Percentiles rank a stretch among this genome's conserved stretches.
Conservation (phyloP, 2,329 filamentous ascomycete species). For the Penicillium sp. region DNA sequence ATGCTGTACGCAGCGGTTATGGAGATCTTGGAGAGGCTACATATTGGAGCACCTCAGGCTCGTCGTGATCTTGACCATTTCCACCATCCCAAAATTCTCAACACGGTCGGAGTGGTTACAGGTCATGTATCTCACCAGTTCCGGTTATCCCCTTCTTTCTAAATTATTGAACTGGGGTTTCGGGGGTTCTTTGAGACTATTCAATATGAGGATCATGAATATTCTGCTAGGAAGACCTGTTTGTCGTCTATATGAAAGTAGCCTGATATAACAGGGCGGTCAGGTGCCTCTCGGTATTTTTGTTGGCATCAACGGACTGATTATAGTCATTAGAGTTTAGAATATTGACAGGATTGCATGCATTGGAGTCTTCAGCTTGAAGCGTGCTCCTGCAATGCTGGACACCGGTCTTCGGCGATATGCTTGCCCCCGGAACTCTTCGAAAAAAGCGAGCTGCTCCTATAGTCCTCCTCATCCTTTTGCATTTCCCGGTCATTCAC, state of each 20-base stretch:
- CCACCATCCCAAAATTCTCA: not conserved
- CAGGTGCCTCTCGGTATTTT: too few relatives aligned
- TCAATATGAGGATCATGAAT: too few relatives aligned
- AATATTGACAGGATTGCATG: too few relatives aligned
- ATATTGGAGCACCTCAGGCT: constrained; percentile 37
- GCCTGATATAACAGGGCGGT: too few relatives aligned
- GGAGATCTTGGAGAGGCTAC: constrained; percentile 49
- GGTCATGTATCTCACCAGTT: not conserved
- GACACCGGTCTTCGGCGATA: not conserved
- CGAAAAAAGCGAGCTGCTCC: not conserved
- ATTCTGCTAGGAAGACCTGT: too few relatives aligned
- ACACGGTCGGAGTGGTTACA: constrained; percentile 1
- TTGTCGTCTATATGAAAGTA: too few relatives aligned
- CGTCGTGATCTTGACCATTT: constrained; percentile 10
- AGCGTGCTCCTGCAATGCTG: not conserved
- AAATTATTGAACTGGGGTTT: not conserved
- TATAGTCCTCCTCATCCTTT: not conserved
- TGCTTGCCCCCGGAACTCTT: not conserved
- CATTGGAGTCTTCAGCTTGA: not conserved
- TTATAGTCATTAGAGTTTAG: too few relatives aligned
- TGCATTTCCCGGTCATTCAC: not conserved
- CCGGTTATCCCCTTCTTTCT: not conserved
- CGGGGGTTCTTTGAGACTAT: too few relatives aligned
- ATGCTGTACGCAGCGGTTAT: constrained; percentile 48
- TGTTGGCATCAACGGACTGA: too few relatives aligned